Conservation (phyloP, 495 filamentous ascomycete genomes). For the Aspergillus wentii region DNA sequence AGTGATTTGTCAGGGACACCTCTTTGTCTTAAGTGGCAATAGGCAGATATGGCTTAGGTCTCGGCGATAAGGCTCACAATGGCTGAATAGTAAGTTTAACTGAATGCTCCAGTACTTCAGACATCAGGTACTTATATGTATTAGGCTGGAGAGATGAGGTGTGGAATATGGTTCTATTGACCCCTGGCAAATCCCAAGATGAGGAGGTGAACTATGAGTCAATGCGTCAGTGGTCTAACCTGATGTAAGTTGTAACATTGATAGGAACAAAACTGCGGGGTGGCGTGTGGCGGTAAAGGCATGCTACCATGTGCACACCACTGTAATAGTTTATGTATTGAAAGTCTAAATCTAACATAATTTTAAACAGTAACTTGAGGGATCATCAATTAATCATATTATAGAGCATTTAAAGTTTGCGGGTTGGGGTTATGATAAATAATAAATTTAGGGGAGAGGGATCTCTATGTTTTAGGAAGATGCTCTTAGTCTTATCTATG, state of each 20-base stretch:
- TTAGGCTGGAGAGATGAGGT: not conserved
- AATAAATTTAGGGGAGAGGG: too few relatives aligned
- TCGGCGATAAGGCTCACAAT: conserved; percentile 21
- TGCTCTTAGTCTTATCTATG: too few relatives aligned
- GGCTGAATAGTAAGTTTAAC: not conserved
- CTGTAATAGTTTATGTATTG: not conserved
- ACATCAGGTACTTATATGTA: not conserved
- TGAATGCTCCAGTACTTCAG: not conserved
- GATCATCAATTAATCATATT: too few relatives aligned
- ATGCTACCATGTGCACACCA: not conserved
- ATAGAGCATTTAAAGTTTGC: too few relatives aligned
- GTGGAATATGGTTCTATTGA: not conserved
- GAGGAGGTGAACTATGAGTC: conserved; percentile 19
- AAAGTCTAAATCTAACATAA: too few relatives aligned
- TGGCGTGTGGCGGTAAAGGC: conserved; percentile 1
- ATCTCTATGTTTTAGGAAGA: too few relatives aligned
- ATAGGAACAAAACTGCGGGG: conserved; percentile 6
- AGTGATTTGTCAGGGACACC: conserved; percentile 36
- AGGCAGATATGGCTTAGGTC: conserved; percentile 15
- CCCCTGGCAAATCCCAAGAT: conserved; percentile 4
- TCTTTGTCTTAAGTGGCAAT: conserved; percentile 33
- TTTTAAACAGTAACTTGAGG: too few relatives aligned
- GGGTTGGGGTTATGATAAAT: too few relatives aligned
- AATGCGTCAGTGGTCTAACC: conserved; percentile 18
- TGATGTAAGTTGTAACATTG: conserved; percentile 8